Evolutionary conservation across 768 basidiomycete species (phyloP), one percentile per base, ranked within the genome.

Genomic region (Atractiella rhizophila): DNA sequence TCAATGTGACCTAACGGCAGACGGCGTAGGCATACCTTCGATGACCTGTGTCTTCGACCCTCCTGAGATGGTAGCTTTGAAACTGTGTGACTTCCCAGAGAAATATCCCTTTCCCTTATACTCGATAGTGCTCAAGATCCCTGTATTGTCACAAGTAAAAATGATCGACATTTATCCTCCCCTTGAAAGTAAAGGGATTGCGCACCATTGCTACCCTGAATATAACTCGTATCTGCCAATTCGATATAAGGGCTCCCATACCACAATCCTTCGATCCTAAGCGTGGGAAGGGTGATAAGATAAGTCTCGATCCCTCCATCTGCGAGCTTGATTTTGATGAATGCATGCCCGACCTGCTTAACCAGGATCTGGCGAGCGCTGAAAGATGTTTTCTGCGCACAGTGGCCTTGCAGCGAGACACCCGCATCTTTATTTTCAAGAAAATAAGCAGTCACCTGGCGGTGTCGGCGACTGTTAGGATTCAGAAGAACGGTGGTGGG

Each of bases 41-140:
- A n/a, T n/a, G n/a, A n/a, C n/a, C n/a, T n/a, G n/a, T n/a, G n/a
- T n/a, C n/a, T n/a, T n/a, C n/a, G n/a, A n/a, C n/a, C n/a, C n/a
- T n/a, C n/a, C n/a, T n/a, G 58, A 57, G 11, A 58, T 40, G 33
- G 65, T 65, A 9, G 88, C 82, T 59, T 83, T 86, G 70, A 85
- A 91, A 3, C 73, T 65, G 62, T 98, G 88, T 4, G 80, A 71
- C 58, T 83, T 86, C 41, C 88, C 86, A 27, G 72, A 70, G 57
- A 94, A 81, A 63, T 86, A 96, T 3, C 51, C 88, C 55, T 81
- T 82, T 59, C 86, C 88, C 56, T 83, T 82, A 67, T 88, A 96
- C 49, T 88, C 81, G 57, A 94, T 74, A 57, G 49, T 42, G n/a
- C n/a, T n/a, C n/a, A n/a, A n/a, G n/a, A n/a, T n/a, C n/a, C n/a